Conservation (phyloP, 768 basidiomycete species). For the Grammothele lineata region DNA sequence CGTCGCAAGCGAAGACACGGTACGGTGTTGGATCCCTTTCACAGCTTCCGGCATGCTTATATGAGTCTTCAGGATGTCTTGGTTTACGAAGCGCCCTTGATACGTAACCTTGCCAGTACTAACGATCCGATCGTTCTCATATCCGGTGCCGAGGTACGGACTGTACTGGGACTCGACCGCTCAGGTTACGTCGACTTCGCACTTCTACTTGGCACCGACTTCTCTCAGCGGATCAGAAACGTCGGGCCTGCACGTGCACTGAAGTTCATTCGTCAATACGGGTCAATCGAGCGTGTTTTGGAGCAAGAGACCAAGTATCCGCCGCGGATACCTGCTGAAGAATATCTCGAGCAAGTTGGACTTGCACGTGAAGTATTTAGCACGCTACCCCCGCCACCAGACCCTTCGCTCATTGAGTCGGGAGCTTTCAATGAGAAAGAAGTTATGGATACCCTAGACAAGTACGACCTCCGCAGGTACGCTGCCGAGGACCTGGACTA, state of each 20-base stretch:
- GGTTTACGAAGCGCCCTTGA: slow-evolving; percentile 74
- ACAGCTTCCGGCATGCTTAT: neutral
- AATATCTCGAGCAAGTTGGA: slow-evolving; percentile 63
- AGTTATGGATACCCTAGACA: slow-evolving; percentile 44
- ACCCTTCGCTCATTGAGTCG: slow-evolving; percentile 31
- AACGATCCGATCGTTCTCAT: slow-evolving; percentile 58
- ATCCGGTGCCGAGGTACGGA: slow-evolving; percentile 58
- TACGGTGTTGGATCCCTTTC: slow-evolving; percentile 28
- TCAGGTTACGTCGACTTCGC: slow-evolving; percentile 76
- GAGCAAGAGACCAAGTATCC: slow-evolving; percentile 45
- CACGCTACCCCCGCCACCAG: slow-evolving; percentile 61
- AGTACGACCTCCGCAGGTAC: slow-evolving; percentile 45
- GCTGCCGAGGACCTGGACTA: slow-evolving; percentile 38
- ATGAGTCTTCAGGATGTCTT: slow-evolving; percentile 60
- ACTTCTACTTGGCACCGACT: slow-evolving; percentile 87
- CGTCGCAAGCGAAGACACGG: slow-evolving; percentile 89
- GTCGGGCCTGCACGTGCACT: slow-evolving; percentile 78
- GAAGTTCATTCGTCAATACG: slow-evolving; percentile 66
- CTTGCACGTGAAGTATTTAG: slow-evolving; percentile 61
- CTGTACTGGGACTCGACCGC: slow-evolving; percentile 51
- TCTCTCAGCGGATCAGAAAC: slow-evolving; percentile 78
- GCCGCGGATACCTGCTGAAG: slow-evolving; percentile 40
- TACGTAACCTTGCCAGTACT: slow-evolving; percentile 70
- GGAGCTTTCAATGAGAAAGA: slow-evolving; percentile 36
- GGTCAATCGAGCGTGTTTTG: slow-evolving; percentile 69